phyloP scores from a whole-genome alignment of 2,329 filamentous ascomycete genomes.

The Colletotrichum tabaci region DNA sequence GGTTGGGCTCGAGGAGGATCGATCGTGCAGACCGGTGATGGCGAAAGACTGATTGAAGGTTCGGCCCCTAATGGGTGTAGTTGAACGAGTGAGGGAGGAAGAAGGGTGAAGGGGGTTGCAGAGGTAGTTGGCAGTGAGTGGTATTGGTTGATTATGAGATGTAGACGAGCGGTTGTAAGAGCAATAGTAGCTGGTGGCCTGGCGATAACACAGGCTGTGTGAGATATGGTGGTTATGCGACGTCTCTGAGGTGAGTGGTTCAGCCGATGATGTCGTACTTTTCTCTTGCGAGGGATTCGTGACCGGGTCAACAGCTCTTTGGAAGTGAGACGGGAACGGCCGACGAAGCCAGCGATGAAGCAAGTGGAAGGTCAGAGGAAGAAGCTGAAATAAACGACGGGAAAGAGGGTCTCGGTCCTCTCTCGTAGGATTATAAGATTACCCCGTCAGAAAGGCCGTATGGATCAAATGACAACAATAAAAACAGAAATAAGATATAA shows the following conservation, averaged over 20 bases:
- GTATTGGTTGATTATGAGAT: neutral
- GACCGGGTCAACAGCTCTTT: neutral
- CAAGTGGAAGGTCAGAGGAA: neutral
- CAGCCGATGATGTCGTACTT: neutral
- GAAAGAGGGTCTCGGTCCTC: constrained; percentile 27
- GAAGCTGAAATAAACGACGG: neutral
- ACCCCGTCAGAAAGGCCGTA: constrained; percentile 7
- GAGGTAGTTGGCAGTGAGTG: neutral
- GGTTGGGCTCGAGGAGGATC: no score
- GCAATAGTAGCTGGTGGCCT: neutral
- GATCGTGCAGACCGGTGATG: neutral
- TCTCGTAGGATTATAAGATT: constrained; percentile 34
- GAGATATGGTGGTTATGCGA: neutral
- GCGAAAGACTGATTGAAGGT: constrained; percentile 14
- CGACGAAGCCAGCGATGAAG: neutral
- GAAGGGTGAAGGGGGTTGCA: neutral
- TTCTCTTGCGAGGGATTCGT: neutral
- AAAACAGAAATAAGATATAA: neutral
- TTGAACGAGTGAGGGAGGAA: neutral
- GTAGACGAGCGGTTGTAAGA: neutral
- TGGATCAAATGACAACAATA: neutral
- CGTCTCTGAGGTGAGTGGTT: neutral
- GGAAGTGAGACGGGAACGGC: neutral
- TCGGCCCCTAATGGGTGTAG: neutral
- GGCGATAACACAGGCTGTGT: neutral